phyloP scores from a whole-genome alignment of 352 stramenopile species.

The Aphanomyces astaci region DNA sequence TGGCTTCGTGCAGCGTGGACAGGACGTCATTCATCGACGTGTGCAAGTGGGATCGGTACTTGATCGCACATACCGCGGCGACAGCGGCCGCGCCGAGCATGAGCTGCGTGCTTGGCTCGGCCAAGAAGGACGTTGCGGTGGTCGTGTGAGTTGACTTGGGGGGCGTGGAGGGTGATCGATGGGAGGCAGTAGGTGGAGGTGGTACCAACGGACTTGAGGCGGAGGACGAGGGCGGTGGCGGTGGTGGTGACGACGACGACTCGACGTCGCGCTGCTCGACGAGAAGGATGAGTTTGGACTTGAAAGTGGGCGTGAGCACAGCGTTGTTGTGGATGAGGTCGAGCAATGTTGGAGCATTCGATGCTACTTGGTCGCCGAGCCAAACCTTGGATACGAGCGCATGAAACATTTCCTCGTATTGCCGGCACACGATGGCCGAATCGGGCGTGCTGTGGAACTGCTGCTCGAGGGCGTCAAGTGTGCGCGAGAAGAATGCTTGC shows the following conservation, averaged over 20 bases:
- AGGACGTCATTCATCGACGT: conserved; percentile 9
- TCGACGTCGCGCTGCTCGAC: neutral
- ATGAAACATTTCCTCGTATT: neutral
- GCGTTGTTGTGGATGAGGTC: neutral
- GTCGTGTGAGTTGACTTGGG: neutral
- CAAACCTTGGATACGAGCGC: conserved; percentile 13
- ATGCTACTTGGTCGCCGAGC: neutral
- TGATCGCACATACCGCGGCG: conserved; percentile 16
- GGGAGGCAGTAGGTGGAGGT: too few species aligned
- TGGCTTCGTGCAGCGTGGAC: conserved; percentile 5
- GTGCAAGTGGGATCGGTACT: conserved; percentile 21
- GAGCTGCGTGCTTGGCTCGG: conserved; percentile 1
- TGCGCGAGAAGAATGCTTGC: neutral
- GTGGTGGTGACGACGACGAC: too few species aligned
- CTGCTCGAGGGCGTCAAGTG: neutral
- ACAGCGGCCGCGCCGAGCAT: conserved; percentile 18
- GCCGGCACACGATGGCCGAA: neutral
- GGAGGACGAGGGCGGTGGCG: too few species aligned
- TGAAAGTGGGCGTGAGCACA: neutral
- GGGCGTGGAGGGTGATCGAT: too few species aligned
- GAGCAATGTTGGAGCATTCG: neutral
- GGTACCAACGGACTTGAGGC: too few species aligned
- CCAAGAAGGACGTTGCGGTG: neutral
- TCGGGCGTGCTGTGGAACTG: neutral
- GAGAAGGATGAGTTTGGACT: neutral